These are phyloP conservation scores for Pseudocercospora musae DNA, from an alignment of 2,329 filamentous ascomycete genomes.

Conservation along the genomic window DNA sequence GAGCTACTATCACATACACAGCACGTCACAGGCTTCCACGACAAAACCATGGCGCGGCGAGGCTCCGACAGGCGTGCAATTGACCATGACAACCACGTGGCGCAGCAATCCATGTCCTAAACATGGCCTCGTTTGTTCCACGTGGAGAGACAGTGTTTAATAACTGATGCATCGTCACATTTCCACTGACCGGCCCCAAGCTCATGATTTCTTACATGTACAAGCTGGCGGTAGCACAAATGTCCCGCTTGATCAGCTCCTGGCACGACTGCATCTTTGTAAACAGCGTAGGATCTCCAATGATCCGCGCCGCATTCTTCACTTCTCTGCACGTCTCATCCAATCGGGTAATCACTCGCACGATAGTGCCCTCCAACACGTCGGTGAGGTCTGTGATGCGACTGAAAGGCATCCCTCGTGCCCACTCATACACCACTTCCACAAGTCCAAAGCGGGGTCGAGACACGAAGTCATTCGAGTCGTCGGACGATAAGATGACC, in stretches of 20 bases:
- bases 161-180: neutral
- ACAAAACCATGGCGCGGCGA: neutral
- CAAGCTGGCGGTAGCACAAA: slow-evolving; percentile 81
- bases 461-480: slow-evolving; percentile 87
- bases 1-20: neutral
- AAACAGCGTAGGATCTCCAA: slow-evolving; percentile 89
- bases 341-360: slow-evolving; percentile 85
- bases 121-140: neutral
- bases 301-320: slow-evolving; percentile 92
- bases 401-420: slow-evolving; percentile 95
- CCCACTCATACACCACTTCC: slow-evolving; percentile 99
- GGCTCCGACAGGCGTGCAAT: neutral
- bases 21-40: neutral
- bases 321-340: slow-evolving; percentile 97
- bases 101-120: neutral
- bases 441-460: slow-evolving; percentile 87
- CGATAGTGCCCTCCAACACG: slow-evolving; percentile 95
- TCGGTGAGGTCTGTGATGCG: slow-evolving; percentile 95
- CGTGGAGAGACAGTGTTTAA: slow-evolving; percentile 1
- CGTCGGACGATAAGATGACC: slow-evolving; percentile 84
- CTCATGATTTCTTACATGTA: slow-evolving; percentile 64
- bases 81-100: slow-evolving; percentile 1
- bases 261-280: slow-evolving; percentile 96
- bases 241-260: slow-evolving; percentile 96
- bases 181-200: neutral